A percentile compares a stretch with the other conserved stretches of the same genome.
These are phyloP conservation scores for Magnolia sinica DNA, from an alignment of 164 flowering plant genomes.

Conservation along the genomic window DNA sequence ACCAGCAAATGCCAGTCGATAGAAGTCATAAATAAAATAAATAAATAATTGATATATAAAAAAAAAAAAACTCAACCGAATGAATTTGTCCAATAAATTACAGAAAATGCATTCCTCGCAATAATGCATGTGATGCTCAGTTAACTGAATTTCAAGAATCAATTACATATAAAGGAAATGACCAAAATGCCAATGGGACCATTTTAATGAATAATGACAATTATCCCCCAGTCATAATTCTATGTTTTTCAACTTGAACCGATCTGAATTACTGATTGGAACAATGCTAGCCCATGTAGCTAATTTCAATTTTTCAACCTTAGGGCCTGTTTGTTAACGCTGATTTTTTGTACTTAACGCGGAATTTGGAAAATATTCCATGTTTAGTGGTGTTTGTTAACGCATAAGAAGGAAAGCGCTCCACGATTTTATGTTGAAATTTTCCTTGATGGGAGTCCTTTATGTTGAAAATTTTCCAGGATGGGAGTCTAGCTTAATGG, in stretches of 20 bases:
- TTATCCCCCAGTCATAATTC: not conserved
- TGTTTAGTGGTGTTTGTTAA: no score
- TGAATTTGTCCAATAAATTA: not conserved
- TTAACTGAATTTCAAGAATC: not conserved
- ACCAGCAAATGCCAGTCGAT: not conserved
- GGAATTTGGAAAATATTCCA: no score
- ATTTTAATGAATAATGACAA: not conserved
- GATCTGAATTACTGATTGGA: not conserved
- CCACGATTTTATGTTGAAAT: no score
- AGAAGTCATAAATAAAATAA: not conserved
- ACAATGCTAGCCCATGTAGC: not conserved
- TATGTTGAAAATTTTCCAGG: no score
- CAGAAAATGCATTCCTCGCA: not conserved
- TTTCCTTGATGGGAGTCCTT: no score
- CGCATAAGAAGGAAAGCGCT: no score
- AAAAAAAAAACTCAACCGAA: not conserved
- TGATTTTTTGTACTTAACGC: no score
- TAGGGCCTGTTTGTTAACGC: no score
- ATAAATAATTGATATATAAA: not conserved
- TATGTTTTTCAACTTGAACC: not conserved
- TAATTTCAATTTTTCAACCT: not conserved
- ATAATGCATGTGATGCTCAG: not conserved
- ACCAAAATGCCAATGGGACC: not conserved
- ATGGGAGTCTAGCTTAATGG: no score
- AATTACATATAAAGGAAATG: not conserved